phyloP scores from a whole-genome alignment of 306 rosid genomes.

The Cucurbita pepo region DNA sequence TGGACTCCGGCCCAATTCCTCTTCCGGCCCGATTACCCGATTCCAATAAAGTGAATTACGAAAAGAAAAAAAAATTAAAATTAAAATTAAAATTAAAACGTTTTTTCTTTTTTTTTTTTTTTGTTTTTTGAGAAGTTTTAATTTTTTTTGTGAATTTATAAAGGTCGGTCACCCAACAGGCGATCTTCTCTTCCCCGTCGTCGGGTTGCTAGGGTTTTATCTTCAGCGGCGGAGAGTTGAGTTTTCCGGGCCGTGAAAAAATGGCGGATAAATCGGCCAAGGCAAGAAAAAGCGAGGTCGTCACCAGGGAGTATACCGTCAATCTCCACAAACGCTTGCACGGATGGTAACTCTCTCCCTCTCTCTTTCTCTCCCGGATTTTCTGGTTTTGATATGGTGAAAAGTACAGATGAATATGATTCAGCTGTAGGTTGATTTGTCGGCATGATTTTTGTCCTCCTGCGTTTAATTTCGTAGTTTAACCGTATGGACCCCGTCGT shows the following conservation, averaged over 20 bases:
- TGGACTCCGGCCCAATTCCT: conserved; percentile 4
- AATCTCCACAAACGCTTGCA: conserved; percentile 35
- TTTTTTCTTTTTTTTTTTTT: no score
- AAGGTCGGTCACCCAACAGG: neutral
- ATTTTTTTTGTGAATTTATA: neutral
- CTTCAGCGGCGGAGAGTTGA: neutral
- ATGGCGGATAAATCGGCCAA: conserved; percentile 22
- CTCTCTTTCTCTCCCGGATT: neutral
- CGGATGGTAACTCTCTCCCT: conserved; percentile 13
- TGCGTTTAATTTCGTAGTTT: neutral
- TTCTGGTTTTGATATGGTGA: neutral
- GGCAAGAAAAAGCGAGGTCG: conserved; percentile 25
- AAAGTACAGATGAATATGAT: neutral
- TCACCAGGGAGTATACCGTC: conserved; percentile 29
- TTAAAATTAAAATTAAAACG: no score
- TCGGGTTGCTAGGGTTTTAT: neutral
- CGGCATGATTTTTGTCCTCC: neutral
- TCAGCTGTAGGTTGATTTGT: neutral
- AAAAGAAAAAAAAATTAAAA: no score
- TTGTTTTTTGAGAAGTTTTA: no score
- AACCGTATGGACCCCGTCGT: neutral
- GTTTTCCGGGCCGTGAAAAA: neutral
- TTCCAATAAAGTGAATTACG: no score
- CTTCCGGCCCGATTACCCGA: neutral
- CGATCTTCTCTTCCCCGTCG: neutral